Evolutionary conservation across 2,329 filamentous ascomycete species (phyloP), one percentile per base, ranked within the genome.

Genomic region (Ophiostoma sp.): DNA sequence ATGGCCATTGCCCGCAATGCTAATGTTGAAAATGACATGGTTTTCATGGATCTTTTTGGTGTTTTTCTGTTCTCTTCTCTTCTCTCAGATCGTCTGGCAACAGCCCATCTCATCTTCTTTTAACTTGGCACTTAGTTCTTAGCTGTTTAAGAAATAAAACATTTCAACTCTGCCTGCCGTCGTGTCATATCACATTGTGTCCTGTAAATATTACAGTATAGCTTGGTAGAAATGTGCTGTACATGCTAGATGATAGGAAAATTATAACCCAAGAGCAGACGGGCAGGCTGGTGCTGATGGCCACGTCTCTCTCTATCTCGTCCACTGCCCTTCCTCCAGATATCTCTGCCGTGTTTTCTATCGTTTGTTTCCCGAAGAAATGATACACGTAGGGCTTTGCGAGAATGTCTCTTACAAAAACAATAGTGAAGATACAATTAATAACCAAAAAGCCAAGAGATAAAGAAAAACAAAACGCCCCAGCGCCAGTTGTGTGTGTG

Each of bases 401-500:
- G 22, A 48, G 33, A 12, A 11, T 15, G 2, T 69, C 66, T 22
- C 9, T 1, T n/a, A 17, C 42, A 69, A 66, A 3, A 66, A n/a
- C 7, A 68, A 50, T 15, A 36, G 28, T 50, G 28, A 57, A 22
- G 33, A 45, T 22, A 22, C 15, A 17, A 17, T 25, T 12, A 68
- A 68, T 31, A 48, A 1, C 19, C 15, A 50, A 33, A 25, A 59
- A 2, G 6, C 8, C 1, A 61, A 61, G 36, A 36, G 57, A 36
- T 7, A 59, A 12, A 31, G 2, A 70, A 61, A 61, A 22, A 39
- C 12, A 15, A 68, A 71, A 71, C 70, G 70, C 70, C 70, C 70
- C 25, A 42, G 73, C 73, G 73, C 73, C 73, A 64, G 36, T 55
- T 69, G 36, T 73, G 52, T 69, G n/a, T 72, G n/a, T 63, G 25